Conservation (phyloP, 2,329 filamentous ascomycete genomes). For the Alternaria longipes region DNA sequence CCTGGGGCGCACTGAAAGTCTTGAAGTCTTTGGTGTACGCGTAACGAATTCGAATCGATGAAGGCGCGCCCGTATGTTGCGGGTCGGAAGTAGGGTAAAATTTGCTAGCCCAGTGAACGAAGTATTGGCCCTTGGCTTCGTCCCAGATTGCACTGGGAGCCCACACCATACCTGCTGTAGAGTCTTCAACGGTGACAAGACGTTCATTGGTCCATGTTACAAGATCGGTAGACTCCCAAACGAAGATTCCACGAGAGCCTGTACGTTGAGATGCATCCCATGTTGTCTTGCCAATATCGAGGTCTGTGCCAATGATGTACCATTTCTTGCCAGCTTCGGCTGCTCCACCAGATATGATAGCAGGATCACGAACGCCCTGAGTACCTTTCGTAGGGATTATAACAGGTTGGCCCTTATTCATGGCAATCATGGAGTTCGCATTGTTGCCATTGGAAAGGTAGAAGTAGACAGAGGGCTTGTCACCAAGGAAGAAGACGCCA, state of each 20-base stretch:
- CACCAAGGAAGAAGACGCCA: conserved; percentile 64
- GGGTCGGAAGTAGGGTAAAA: conserved; percentile 60
- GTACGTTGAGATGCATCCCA: conserved; percentile 64
- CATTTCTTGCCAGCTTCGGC: conserved; percentile 61
- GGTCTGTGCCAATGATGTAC: conserved; percentile 65
- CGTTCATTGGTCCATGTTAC: conserved; percentile 61
- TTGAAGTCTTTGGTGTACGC: conserved; percentile 65
- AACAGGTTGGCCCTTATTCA: conserved; percentile 61
- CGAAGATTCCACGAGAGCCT: conserved; percentile 62
- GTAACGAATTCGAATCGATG: conserved; percentile 59
- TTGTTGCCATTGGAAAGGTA: conserved; percentile 65
- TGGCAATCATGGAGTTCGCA: conserved; percentile 57
- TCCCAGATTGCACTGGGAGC: conserved; percentile 66
- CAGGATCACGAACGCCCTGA: conserved; percentile 62
- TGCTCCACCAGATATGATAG: conserved; percentile 60
- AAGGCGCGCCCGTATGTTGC: conserved; percentile 59
- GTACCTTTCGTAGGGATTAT: conserved; percentile 62
- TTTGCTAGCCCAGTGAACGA: conserved; percentile 61
- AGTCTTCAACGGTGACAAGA: conserved; percentile 61
- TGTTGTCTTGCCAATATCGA: conserved; percentile 62
- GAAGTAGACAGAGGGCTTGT: conserved; percentile 64
- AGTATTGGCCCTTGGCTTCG: conserved; percentile 55
- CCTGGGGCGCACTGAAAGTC: conserved; percentile 61
- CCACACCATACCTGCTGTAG: conserved; percentile 67
- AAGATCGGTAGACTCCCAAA: conserved; percentile 65